Conservation (phyloP, 192 early-diverging fungal species). For the Mortierella antarctica region DNA sequence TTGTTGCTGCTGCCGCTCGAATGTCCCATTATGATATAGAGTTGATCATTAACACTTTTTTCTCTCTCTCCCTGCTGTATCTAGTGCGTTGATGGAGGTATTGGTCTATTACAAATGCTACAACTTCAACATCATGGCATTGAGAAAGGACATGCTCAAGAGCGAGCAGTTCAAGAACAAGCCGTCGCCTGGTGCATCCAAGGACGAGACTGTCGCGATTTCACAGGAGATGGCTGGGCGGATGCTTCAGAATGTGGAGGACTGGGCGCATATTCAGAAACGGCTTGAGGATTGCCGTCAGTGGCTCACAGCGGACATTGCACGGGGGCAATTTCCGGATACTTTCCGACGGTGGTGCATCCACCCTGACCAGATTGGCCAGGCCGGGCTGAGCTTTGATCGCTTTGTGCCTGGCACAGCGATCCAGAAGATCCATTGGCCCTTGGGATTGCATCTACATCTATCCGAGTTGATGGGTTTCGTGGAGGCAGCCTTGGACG, state of each 20-base stretch:
- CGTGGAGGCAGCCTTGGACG: slow-evolving; percentile 25
- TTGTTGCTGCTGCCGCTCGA: neutral
- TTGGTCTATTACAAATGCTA: slow-evolving; percentile 48
- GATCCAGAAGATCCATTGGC: slow-evolving; percentile 42
- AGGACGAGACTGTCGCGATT: slow-evolving; percentile 21
- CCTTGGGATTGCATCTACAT: slow-evolving; percentile 32
- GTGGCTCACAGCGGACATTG: slow-evolving; percentile 41
- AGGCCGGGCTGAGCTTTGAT: slow-evolving; percentile 12
- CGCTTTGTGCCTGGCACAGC: slow-evolving; percentile 20
- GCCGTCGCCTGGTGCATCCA: neutral
- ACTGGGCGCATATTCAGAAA: slow-evolving; percentile 47
- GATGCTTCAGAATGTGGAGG: slow-evolving; percentile 44
- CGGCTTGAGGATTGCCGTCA: slow-evolving; percentile 37
- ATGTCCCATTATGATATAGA: neutral
- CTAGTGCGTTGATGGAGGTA: slow-evolving; percentile 37
- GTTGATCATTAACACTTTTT: neutral
- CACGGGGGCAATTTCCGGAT: slow-evolving; percentile 31
- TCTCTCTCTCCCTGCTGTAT: neutral
- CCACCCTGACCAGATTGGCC: slow-evolving; percentile 40
- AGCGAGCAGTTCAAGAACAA: slow-evolving; percentile 32
- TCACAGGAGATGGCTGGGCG: slow-evolving; percentile 27
- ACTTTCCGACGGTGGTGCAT: slow-evolving; percentile 42
- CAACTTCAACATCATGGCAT: slow-evolving; percentile 12
- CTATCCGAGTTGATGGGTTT: slow-evolving; percentile 40
- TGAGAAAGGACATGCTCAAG: slow-evolving; percentile 48